phyloP scores from a whole-genome alignment of 2,329 filamentous ascomycete genomes.

The Xylaria arbuscula region DNA sequence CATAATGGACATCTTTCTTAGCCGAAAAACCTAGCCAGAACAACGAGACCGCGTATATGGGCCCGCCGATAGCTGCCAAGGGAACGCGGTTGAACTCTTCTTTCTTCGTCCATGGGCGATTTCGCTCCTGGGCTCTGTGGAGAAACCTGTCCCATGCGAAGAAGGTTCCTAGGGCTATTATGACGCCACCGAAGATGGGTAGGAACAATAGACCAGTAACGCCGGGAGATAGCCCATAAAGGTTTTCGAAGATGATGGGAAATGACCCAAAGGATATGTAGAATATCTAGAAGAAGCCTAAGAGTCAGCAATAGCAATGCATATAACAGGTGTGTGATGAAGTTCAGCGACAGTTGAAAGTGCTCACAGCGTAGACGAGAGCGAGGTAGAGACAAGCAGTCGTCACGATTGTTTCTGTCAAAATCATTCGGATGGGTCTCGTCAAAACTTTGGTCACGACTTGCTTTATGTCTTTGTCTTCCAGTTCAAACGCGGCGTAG shows the following conservation, averaged over 20 bases:
- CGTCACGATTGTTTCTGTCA: slow-evolving; percentile 78
- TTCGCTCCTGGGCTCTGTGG: slow-evolving; percentile 59
- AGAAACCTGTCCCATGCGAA: slow-evolving; percentile 73
- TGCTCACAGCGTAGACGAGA: slow-evolving; percentile 67
- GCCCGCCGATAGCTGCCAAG: slow-evolving; percentile 76
- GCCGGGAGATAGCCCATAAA: slow-evolving; percentile 73
- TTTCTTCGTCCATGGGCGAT: slow-evolving; percentile 67
- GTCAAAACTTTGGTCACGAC: slow-evolving; percentile 76
- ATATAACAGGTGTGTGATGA: neutral
- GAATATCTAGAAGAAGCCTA: slow-evolving; percentile 55
- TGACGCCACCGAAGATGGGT: slow-evolving; percentile 72
- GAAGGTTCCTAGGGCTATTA: slow-evolving; percentile 69
- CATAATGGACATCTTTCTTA: slow-evolving; percentile 59
- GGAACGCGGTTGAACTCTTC: slow-evolving; percentile 78
- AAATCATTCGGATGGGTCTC: slow-evolving; percentile 77
- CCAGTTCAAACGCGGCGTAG: slow-evolving; percentile 71
- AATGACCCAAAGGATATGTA: slow-evolving; percentile 83
- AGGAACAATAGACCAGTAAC: slow-evolving; percentile 75
- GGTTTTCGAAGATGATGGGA: slow-evolving; percentile 72
- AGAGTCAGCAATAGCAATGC: slow-evolving; percentile 5
- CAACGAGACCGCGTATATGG: slow-evolving; percentile 66
- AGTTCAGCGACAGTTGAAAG: neutral
- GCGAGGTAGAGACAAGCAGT: slow-evolving; percentile 77
- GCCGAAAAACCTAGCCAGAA: slow-evolving; percentile 74
- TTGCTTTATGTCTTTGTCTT: slow-evolving; percentile 66